Evolutionary conservation across 768 basidiomycete species (phyloP).

Genomic region (Coprinopsis cinerea): DNA sequence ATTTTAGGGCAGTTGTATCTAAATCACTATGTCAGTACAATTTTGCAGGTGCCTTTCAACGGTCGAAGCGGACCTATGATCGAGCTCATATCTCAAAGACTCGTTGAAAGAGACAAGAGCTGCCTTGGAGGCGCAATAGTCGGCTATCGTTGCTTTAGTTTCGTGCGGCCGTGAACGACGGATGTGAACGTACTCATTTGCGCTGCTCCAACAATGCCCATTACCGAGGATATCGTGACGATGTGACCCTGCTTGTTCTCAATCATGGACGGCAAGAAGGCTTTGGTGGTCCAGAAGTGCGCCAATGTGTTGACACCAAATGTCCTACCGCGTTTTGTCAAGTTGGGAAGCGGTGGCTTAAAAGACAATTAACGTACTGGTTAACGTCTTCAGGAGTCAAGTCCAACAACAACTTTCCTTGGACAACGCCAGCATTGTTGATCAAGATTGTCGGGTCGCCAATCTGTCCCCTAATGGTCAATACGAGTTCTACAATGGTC

Average conservation of each 20-base stretch:
- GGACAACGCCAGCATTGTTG: slow-evolving; percentile 93
- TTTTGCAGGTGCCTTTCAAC: neutral
- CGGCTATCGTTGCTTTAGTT: slow-evolving; percentile 39
- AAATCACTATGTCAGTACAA: slow-evolving; percentile 2
- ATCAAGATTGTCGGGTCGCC: slow-evolving; percentile 86
- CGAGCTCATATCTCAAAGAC: slow-evolving; percentile 82
- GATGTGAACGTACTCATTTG: slow-evolving; percentile 58
- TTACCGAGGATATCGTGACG: slow-evolving; percentile 74
- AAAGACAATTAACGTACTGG: slow-evolving; percentile 44
- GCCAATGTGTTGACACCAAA: slow-evolving; percentile 84
- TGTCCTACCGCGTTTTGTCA: slow-evolving; percentile 57
- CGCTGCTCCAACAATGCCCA: slow-evolving; percentile 65
- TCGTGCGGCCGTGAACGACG: neutral
- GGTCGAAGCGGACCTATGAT: slow-evolving; percentile 48
- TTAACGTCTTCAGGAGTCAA: slow-evolving; percentile 69
- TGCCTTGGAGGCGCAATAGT: slow-evolving; percentile 91
- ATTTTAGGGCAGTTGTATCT: slow-evolving; percentile 72
- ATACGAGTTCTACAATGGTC: neutral
- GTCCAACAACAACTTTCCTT: slow-evolving; percentile 83
- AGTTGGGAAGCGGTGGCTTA: slow-evolving; percentile 3
- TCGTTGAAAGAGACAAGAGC: slow-evolving; percentile 80
- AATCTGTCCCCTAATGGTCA: slow-evolving; percentile 40
- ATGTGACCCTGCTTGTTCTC: slow-evolving; percentile 77
- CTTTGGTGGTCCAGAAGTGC: slow-evolving; percentile 90
- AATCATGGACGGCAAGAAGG: slow-evolving; percentile 88